Conservation (phyloP, 148 eudicot genomes). For the Silene uniflora region DNA sequence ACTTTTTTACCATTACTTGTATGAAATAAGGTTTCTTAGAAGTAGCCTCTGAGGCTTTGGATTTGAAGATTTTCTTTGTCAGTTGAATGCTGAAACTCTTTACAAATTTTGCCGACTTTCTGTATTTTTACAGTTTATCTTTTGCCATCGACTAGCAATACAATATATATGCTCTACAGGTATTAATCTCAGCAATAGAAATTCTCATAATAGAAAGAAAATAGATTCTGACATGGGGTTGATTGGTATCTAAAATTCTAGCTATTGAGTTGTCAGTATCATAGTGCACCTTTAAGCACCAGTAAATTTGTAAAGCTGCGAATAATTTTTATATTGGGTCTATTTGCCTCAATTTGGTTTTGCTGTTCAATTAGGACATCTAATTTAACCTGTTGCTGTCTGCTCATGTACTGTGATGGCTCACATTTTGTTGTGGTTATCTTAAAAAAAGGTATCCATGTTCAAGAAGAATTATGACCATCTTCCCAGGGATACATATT, state of each 20-base stretch:
- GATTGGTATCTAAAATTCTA: background rate
- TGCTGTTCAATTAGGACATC: background rate
- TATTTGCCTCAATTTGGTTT: background rate
- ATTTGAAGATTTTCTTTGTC: background rate
- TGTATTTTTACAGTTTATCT: background rate
- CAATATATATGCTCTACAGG: background rate
- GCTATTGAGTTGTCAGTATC: background rate
- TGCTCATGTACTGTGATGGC: background rate
- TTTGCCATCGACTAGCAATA: background rate
- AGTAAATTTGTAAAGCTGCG: background rate
- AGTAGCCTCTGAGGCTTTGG: background rate
- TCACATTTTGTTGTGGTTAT: conserved; percentile 7
- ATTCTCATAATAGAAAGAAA: background rate
- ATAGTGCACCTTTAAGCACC: background rate
- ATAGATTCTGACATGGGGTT: background rate
- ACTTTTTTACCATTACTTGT: background rate
- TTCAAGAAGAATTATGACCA: conserved; percentile 93
- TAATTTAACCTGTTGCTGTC: background rate
- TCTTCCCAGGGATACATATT: conserved; percentile 79
- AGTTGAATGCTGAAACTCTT: background rate
- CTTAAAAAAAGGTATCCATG: conserved; percentile 59
- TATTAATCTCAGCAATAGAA: background rate
- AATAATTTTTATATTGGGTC: background rate
- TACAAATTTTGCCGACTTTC: background rate
- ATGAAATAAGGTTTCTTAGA: background rate